Evolutionary conservation across 2,329 filamentous ascomycete genomes (phyloP), one percentile per base, ranked within the genome.

Genomic region (Endoconidiophora laricicola): DNA sequence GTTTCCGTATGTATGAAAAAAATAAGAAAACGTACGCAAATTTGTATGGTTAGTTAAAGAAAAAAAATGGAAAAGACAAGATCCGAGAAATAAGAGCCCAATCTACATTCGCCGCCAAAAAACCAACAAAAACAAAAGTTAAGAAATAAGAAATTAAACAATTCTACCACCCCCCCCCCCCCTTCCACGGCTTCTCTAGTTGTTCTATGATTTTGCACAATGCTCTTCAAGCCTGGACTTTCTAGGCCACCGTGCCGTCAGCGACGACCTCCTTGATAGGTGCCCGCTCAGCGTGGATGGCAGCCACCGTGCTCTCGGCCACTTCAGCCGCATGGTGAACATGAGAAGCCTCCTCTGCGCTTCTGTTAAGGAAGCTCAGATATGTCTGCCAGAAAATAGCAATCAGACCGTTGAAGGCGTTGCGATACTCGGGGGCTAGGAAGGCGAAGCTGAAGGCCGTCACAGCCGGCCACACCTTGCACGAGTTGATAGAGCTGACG

Each of bases 381-480:
- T 94, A 95, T 1, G 86, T 87, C 72, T 94, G 88, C 88, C 88
- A 95, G 0, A 83, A 84, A 47, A 94, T 81, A 1, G 86, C 85
- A 56, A 94, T 74, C 5, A 82, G 66, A 1, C 84, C 86, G 0
- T 82, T 78, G 57, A 94, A 91, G 14, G 94, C 73, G 57, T 79
- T 84, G 46, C 88, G 71, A 63, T 86, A 90, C 60, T 90, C 79
- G 44, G 86, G 69, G 23, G 80, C 77, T 3, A 95, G 69, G 59
- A 86, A 91, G n/a, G 82, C 78, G 60, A 95, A 93, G 62, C 74
- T 88, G 60, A 95, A 81, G 0, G 86, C 86, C 12, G 83, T 93
- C 14, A 94, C 82, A 0, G 78, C 78, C 0, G 88, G 90, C 88
- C 88, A 95, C 22, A 95, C 64, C 66, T 93, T 94, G 62, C 80